These are phyloP conservation scores for Artomyces pyxidatus DNA, from an alignment of 768 basidiomycete genomes.

Conservation along the genomic window DNA sequence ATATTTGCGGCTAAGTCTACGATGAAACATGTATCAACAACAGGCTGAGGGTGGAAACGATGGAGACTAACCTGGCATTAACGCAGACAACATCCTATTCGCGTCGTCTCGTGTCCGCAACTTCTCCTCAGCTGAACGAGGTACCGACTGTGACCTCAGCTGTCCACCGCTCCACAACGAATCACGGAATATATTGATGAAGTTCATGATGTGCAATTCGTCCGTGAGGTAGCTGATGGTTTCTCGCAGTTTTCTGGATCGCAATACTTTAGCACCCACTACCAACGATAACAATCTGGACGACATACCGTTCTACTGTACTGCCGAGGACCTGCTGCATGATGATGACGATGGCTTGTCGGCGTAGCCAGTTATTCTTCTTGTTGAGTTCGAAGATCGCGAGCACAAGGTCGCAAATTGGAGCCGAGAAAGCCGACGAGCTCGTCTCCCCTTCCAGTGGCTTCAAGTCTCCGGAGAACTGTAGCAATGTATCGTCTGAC, in stretches of 20 bases:
- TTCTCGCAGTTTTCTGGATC: constrained; percentile 77
- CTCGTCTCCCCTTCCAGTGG: constrained; percentile 85
- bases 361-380: constrained; percentile 92
- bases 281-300: no score
- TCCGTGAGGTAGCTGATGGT: constrained; percentile 55
- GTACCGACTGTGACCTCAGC: constrained; percentile 45
- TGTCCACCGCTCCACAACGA: constrained; percentile 83
- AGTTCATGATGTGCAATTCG: constrained; percentile 60
- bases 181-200: constrained; percentile 61
- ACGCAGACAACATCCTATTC: constrained; percentile 78
- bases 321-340: constrained; percentile 93
- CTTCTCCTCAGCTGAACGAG: constrained; percentile 81
- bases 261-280: not conserved
- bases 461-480: constrained; percentile 70
- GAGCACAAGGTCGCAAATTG: constrained; percentile 89
- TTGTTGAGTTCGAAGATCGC: constrained; percentile 94
- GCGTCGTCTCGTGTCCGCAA: constrained; percentile 76
- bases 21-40: not conserved
- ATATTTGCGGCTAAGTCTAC: constrained; percentile 92
- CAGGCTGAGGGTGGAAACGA: not conserved
- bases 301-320: constrained; percentile 79
- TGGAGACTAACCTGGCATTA: constrained; percentile 70
- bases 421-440: constrained; percentile 81
- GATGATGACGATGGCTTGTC: constrained; percentile 94
- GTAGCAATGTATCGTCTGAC: constrained; percentile 62